Percentiles rank a stretch among this genome's conserved stretches.
Evolutionary conservation across 148 eudicot species (phyloP).

Genomic region (Silene uniflora): DNA sequence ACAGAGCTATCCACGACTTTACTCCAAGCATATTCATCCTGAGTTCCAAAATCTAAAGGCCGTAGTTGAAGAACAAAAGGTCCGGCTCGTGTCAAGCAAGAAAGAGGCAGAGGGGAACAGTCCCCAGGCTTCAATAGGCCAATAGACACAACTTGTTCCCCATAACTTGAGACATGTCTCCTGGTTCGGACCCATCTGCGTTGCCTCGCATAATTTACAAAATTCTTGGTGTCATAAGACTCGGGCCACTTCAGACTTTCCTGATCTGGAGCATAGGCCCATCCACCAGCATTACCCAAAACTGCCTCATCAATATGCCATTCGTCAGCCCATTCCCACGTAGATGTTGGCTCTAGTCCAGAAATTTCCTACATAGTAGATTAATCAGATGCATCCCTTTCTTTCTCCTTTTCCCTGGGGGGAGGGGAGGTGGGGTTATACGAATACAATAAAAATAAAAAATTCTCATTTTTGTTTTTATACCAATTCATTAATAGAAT

Average conservation of each 20-base stretch:
- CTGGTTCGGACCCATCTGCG: constrained; percentile 83
- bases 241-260: constrained; percentile 68
- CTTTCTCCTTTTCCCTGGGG: neutral
- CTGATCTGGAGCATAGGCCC: constrained; percentile 82
- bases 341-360: constrained; percentile 50
- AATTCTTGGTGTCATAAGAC: constrained; percentile 42
- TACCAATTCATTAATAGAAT: too few species aligned
- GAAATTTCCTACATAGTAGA: constrained; percentile 40
- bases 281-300: constrained; percentile 52
- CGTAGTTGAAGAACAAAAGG: constrained; percentile 50
- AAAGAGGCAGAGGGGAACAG: constrained; percentile 67
- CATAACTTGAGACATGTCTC: constrained; percentile 38
- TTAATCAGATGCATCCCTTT: constrained; percentile 13
- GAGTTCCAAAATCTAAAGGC: constrained; percentile 46
- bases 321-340: constrained; percentile 86
- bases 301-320: constrained; percentile 74
- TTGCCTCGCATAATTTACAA: constrained; percentile 56
- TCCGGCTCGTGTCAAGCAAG: constrained; percentile 52
- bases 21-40: constrained; percentile 75
- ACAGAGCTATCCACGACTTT: constrained; percentile 49
- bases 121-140: constrained; percentile 75
- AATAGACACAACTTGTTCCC: constrained; percentile 39
- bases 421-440: neutral
- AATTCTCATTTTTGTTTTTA: neutral
- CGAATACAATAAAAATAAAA: neutral